Base-by-base conservation (phyloP, 805 yeast genomes). In the Torulaspora maleeae region DNA sequence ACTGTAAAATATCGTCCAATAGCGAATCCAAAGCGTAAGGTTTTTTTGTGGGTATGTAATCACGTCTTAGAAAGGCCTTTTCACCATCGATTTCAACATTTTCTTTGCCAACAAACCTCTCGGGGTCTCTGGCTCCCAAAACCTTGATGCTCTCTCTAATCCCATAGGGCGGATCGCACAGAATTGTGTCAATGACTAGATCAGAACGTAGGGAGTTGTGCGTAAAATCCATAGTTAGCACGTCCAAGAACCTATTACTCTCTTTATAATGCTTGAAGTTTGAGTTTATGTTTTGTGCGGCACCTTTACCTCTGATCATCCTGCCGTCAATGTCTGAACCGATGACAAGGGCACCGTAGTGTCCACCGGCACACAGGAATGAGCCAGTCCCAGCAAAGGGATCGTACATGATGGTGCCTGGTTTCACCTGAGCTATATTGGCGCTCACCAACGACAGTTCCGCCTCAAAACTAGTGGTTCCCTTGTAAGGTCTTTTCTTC, bases 301-400 rank as follows among this genome's bases (percentile, higher is more conserved):
- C 74, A 36, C 78, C 76, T 49, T 71, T 71, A 1, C 97, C 97
- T 48, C 80, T 78, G 30, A 80, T 68, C 58, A 91, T 72, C 38
- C 96, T 74, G 4, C 86, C 82, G 62, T 93, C 98, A 42, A 93
- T 90, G 63, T 93, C 99, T 0, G 96, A 82, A 0, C 98, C 98
- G 33, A 85, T 67, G 0, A 87, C 78, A 8, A 80, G 56, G 0
- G 91, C 93, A 1, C 95, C 95, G 63, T 78, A 88, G 51, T 83
- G 78, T 0, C 90, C 87, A 10, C 89, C 95, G 1, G 96, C 90
- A 1, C 88, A 83, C 32, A 91, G 70, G 59, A 93, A 93, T 16
- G 96, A 87, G 0, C 99, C 99, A 0, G 99, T 93, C 0, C 99
- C 99, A 3, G 86, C 88, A 68, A 93, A 93, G 19, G 99, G 99